phyloP scores from a whole-genome alignment of 2,329 filamentous ascomycete species.

The Cladosporium sp. region DNA sequence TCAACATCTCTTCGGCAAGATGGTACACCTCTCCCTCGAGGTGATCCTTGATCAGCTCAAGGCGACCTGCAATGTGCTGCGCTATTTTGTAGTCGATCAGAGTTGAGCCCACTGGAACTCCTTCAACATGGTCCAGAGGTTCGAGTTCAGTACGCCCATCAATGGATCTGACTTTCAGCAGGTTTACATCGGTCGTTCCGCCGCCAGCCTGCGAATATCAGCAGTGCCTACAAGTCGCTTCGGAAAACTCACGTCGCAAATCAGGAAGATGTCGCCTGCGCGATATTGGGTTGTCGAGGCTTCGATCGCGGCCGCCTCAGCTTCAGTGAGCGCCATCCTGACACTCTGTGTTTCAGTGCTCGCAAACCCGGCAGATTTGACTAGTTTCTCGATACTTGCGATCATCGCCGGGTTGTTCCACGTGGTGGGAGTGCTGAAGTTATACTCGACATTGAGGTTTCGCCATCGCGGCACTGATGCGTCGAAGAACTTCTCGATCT shows the following conservation, averaged over 20 bases:
- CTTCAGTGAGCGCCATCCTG: constrained; percentile 24
- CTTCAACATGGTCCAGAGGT: background rate
- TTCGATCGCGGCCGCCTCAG: constrained; percentile 26
- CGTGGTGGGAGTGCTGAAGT: constrained; percentile 25
- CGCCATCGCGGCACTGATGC: background rate
- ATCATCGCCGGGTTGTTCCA: constrained; percentile 25
- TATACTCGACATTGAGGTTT: constrained; percentile 22
- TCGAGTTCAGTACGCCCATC: background rate
- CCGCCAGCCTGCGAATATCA: background rate
- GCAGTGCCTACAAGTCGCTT: too few species aligned
- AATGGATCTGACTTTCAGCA: background rate
- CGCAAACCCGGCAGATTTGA: constrained; percentile 19
- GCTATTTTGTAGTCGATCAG: background rate
- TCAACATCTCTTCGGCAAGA: constrained; percentile 21
- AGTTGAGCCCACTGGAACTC: background rate
- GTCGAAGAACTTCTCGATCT: background rate
- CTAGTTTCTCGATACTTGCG: constrained; percentile 21
- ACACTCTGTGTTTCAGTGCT: constrained; percentile 11
- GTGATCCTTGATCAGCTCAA: background rate
- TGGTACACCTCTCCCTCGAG: background rate
- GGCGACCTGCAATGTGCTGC: background rate
- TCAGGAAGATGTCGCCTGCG: constrained; percentile 24
- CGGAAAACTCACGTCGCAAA: constrained; percentile 24
- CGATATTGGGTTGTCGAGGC: constrained; percentile 20
- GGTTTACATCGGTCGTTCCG: background rate